These are phyloP conservation scores for Nakaseomyces bracarensis DNA, from an alignment of 1,139 yeast species.

Conservation along the genomic window DNA sequence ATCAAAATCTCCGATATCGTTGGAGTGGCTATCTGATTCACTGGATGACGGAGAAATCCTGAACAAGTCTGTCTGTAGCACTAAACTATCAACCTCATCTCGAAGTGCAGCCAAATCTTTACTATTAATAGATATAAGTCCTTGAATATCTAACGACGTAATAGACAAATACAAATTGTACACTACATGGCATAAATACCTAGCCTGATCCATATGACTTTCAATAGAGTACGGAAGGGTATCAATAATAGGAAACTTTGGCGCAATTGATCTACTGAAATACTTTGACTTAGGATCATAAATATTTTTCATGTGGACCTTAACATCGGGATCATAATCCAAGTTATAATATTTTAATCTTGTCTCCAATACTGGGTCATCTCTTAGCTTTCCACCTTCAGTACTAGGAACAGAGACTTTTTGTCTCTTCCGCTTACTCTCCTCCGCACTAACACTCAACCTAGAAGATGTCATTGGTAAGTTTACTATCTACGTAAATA, in stretches of 20 bases:
- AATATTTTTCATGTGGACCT: conserved; percentile 36
- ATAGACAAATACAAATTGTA: conserved; percentile 74
- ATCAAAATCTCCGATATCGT: conserved; percentile 37
- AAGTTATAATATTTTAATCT: conserved; percentile 46
- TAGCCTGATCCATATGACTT: conserved; percentile 57
- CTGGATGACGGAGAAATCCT: conserved; percentile 23
- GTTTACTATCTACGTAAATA: too few species aligned
- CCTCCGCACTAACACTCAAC: conserved; percentile 21
- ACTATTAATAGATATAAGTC: conserved; percentile 59
- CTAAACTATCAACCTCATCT: conserved; percentile 42
- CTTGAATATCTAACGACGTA: conserved; percentile 67
- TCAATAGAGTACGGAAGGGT: conserved; percentile 74
- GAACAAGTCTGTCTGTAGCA: conserved; percentile 46
- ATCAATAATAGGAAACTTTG: conserved; percentile 53
- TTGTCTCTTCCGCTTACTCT: conserved; percentile 16
- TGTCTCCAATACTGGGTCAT: conserved; percentile 17
- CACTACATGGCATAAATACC: conserved; percentile 69
- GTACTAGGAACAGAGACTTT: conserved; percentile 14
- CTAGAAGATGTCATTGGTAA: conserved; percentile 1
- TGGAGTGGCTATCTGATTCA: conserved; percentile 29
- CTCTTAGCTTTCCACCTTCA: conserved; percentile 10
- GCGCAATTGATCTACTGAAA: conserved; percentile 43
- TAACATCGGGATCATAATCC: conserved; percentile 49
- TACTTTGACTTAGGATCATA: conserved; percentile 48
- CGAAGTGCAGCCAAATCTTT: conserved; percentile 43